Evolutionary conservation across 23 red algal genomes (phyloP).

Genomic region (Cyanidiococcus yangmingshanensis): DNA sequence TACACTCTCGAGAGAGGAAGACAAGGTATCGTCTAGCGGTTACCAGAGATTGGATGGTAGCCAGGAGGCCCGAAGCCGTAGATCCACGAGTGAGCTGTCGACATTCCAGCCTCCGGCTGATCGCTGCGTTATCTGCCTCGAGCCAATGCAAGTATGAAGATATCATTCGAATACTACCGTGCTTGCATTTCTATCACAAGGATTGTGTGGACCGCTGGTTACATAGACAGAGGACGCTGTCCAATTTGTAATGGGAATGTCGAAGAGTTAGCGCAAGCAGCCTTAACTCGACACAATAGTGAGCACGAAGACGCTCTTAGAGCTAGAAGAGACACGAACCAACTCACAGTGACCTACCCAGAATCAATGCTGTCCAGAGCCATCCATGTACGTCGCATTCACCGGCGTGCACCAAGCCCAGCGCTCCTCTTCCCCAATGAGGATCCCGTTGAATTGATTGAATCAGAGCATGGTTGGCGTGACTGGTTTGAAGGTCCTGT

Average conservation of each 20-base stretch:
- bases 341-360: no score
- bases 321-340: no score
- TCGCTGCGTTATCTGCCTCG: conserved; percentile 77
- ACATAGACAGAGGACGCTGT: conserved; percentile 59
- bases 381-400: neutral
- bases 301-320: no score
- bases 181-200: conserved; percentile 77
- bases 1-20: no score
- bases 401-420: neutral
- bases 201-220: conserved; percentile 88
- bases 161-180: conserved; percentile 53
- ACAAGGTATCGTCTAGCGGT: no score
- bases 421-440: neutral
- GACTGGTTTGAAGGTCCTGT: conserved; percentile 2
- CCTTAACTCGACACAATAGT: no score
- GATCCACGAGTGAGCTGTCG: neutral
- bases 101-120: neutral
- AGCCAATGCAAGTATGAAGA: conserved; percentile 50
- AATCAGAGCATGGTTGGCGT: neutral
- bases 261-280: conserved; percentile 33
- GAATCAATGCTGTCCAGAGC: no score
- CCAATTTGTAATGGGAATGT: conserved; percentile 93
- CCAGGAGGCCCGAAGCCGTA: neutral
- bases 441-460: neutral
- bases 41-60: no score